These are phyloP conservation scores for Lactarius psammicola DNA, from an alignment of 768 basidiomycete species.

Conservation along the genomic window DNA sequence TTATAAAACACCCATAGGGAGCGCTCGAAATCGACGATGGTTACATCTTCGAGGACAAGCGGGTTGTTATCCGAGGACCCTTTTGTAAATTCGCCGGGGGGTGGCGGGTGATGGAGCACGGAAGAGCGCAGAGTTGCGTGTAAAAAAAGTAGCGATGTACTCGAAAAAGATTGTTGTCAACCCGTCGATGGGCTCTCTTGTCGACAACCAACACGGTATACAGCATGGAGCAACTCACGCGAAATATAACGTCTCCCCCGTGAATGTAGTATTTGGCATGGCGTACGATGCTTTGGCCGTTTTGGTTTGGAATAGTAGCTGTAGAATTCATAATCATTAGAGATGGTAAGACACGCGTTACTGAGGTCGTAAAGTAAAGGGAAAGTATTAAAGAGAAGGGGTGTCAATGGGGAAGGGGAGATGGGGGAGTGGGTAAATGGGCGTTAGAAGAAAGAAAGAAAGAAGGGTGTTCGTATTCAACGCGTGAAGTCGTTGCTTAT, in stretches of 20 bases:
- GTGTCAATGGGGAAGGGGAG: too few relatives aligned
- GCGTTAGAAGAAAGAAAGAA: conserved; percentile 10
- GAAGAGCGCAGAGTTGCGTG: conserved; percentile 49
- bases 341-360: not conserved
- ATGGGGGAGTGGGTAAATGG: not conserved
- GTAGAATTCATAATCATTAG: conserved; percentile 21
- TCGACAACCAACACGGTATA: not conserved
- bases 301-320: not conserved
- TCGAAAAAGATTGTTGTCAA: conserved; percentile 55
- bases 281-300: conserved; percentile 32
- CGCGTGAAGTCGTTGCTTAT: conserved; percentile 24
- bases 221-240: conserved; percentile 22
- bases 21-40: conserved; percentile 49
- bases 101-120: conserved; percentile 30
- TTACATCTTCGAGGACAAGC: conserved; percentile 42
- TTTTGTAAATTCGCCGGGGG: conserved; percentile 28
- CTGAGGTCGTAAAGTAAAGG: conserved; percentile 8
- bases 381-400: not conserved
- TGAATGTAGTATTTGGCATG: conserved; percentile 30
- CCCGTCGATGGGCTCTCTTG: conserved; percentile 39
- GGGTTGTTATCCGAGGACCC: conserved; percentile 34
- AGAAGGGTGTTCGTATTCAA: conserved; percentile 16
- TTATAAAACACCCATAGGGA: conserved; percentile 67
- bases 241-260: conserved; percentile 31
- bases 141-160: conserved; percentile 65